A percentile compares a stretch with the other conserved stretches of the same genome.
Evolutionary conservation across 108 stramenopile species (phyloP).

Genomic region (Fragilaria radians): DNA sequence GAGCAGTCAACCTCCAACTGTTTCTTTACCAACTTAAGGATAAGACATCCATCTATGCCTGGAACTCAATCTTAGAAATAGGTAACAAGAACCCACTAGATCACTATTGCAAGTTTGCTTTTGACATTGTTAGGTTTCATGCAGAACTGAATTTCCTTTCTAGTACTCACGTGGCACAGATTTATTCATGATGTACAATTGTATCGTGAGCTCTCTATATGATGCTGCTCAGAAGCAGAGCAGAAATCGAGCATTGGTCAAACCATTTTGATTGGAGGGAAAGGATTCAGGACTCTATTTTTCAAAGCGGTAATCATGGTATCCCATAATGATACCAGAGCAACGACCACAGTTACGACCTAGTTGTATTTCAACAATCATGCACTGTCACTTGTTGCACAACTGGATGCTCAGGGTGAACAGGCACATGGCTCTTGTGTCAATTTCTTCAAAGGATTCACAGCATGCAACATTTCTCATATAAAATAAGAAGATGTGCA

Average conservation of each 20-base stretch:
- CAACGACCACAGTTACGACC: conserved; percentile 3
- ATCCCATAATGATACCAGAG: conserved; percentile 14
- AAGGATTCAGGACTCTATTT: conserved; percentile 4
- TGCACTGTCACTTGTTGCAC: conserved; percentile 5
- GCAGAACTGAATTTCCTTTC: background rate
- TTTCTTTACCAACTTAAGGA: background rate
- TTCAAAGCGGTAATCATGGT: conserved; percentile 24
- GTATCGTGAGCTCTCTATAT: conserved; percentile 6
- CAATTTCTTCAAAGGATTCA: conserved; percentile 30
- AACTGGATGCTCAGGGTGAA: conserved; percentile 14
- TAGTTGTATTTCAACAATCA: conserved; percentile 29
- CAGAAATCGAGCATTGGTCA: background rate
- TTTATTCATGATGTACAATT: background rate
- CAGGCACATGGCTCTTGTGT: background rate
- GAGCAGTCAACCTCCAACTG: background rate
- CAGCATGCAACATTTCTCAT: background rate
- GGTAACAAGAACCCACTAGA: background rate
- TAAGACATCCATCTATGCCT: background rate
- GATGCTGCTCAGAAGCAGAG: background rate
- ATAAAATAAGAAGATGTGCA: conserved; percentile 10
- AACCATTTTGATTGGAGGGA: background rate
- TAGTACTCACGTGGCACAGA: background rate
- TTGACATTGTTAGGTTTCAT: background rate
- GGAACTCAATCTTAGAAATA: background rate
- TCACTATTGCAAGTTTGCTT: background rate